These are phyloP conservation scores for Zelopaecilomyces penicillatus DNA, from an alignment of 2,329 filamentous ascomycete genomes.

Conservation along the genomic window DNA sequence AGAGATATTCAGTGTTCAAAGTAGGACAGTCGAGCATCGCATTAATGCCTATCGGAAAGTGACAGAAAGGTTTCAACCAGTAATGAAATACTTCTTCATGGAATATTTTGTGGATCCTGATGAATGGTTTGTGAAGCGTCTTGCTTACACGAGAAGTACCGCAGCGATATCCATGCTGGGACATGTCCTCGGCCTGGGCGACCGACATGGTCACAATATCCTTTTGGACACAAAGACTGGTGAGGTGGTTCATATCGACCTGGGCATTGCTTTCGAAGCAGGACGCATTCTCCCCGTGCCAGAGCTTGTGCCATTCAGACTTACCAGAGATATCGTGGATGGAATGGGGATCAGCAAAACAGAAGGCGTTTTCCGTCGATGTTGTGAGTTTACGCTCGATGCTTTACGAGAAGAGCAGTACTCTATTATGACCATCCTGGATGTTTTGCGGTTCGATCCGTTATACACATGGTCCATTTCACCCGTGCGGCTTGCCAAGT, in stretches of 20 bases:
- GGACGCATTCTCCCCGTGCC: constrained; percentile 91
- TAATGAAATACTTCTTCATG: constrained; percentile 96
- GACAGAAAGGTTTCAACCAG: constrained; percentile 75
- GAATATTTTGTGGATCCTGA: constrained; percentile 90
- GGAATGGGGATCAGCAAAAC: constrained; percentile 94
- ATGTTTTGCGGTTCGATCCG: constrained; percentile 96
- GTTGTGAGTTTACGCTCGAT: constrained; percentile 94
- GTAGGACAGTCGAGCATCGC: constrained; percentile 59
- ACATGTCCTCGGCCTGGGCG: constrained; percentile 84
- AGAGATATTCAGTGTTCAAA: constrained; percentile 66
- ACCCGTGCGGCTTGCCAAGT: constrained; percentile 53
- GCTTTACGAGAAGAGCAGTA: constrained; percentile 92
- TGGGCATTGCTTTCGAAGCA: constrained; percentile 95
- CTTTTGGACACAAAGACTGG: constrained; percentile 82
- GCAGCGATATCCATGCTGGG: constrained; percentile 94
- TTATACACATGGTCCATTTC: constrained; percentile 93
- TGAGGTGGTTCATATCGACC: constrained; percentile 92
- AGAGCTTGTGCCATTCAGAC: constrained; percentile 88
- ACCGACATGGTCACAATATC: constrained; percentile 95
- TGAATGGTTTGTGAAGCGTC: constrained; percentile 84
- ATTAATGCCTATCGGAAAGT: constrained; percentile 70
- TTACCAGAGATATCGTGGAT: constrained; percentile 91
- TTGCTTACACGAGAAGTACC: constrained; percentile 88
- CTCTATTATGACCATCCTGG: constrained; percentile 96
- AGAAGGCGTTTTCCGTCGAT: constrained; percentile 93